Base-by-base conservation (phyloP, 2,329 filamentous ascomycete genomes). In the Fusarium solani-melongenae region DNA sequence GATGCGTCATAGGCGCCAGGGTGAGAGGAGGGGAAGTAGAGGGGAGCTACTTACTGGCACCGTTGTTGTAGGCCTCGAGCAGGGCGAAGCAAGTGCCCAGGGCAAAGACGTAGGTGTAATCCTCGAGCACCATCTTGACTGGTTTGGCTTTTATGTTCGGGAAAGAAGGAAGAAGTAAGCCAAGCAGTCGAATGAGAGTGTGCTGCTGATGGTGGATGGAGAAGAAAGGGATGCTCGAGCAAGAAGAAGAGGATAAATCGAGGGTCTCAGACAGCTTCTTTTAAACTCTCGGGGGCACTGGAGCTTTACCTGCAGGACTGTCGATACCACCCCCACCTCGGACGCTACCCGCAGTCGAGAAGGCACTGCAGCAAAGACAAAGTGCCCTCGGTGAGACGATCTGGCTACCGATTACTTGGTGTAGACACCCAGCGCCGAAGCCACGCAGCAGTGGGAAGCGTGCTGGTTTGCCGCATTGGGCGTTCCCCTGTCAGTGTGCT, bases 61-160 rank as follows among this genome's bases (percentile, higher is more conserved):
- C 92, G 81, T 93, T 94, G 88, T 94, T 94, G 88, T 87, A 94
- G 70, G 92, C 92, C 83, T 94, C 92, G 57, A 94, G 89, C 82
- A 94, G 83, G 84, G 92, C 92, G 87, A 94, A 94, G 77, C 91
- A 84, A 29, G 92, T 94, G 89, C 92, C 92, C 76, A 94, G 91
- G 84, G 86, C 92, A 81, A 94, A 94, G 79, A 94, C 82, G 81
- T 94, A 94, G 77, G 88, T 90, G 82, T 92, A 93, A 76, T 91
- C 81, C 78, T 88, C 81, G 76, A 92, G 87, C 78, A 83, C 82
- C 88, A 90, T 91, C 72, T 84, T 89, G 76, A 63, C 67, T 66
- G 72, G 17, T 38, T 56, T 33, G 65, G 33, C 39, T 61, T 29
- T 34, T 38, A 12, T 49, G 27, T 5, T 15, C n/a, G 8, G 9